A percentile compares a stretch with the other conserved stretches of the same genome.
Conservation (phyloP, 75 land plant genomes). For the Adiantum capillusveneris region DNA sequence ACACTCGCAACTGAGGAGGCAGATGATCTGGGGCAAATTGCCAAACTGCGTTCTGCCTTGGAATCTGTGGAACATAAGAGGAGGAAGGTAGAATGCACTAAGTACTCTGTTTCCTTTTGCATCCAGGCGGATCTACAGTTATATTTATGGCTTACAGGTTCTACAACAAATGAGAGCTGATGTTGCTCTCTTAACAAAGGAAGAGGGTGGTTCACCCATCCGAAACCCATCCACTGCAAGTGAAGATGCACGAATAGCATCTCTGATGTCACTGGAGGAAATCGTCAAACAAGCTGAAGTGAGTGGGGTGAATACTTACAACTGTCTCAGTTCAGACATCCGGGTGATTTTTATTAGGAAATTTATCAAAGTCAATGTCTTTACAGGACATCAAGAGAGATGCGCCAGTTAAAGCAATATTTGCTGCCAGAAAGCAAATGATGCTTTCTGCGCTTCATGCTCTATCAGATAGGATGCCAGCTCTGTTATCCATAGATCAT, state of each 20-base stretch:
- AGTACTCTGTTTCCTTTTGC: neutral
- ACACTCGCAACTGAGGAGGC: slow-evolving; percentile 96
- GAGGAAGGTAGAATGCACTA: slow-evolving; percentile 46
- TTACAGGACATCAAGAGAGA: slow-evolving; percentile 68
- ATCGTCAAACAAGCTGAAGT: slow-evolving; percentile 91
- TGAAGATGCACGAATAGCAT: slow-evolving; percentile 95
- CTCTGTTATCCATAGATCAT: slow-evolving; percentile 90
- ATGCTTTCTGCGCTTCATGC: slow-evolving; percentile 66
- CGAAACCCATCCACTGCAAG: slow-evolving; percentile 82
- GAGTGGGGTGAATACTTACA: neutral
- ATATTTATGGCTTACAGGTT: slow-evolving; percentile 40
- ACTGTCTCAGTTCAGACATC: too few species aligned
- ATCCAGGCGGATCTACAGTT: too few species aligned
- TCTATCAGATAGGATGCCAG: slow-evolving; percentile 77
- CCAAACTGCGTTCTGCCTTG: slow-evolving; percentile 86
- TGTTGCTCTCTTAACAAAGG: slow-evolving; percentile 60
- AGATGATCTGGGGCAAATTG: slow-evolving; percentile 64
- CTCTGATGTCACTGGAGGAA: slow-evolving; percentile 85
- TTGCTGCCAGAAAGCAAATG: slow-evolving; percentile 53
- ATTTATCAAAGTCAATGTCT: neutral
- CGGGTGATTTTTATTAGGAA: too few species aligned
- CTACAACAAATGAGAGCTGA: slow-evolving; percentile 83
- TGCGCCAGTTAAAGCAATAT: slow-evolving; percentile 34
- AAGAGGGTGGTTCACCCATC: slow-evolving; percentile 77
- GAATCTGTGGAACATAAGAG: slow-evolving; percentile 98